Evolutionary conservation across 2,329 filamentous ascomycete species (phyloP).

Genomic region (Alternaria ventricosa): DNA sequence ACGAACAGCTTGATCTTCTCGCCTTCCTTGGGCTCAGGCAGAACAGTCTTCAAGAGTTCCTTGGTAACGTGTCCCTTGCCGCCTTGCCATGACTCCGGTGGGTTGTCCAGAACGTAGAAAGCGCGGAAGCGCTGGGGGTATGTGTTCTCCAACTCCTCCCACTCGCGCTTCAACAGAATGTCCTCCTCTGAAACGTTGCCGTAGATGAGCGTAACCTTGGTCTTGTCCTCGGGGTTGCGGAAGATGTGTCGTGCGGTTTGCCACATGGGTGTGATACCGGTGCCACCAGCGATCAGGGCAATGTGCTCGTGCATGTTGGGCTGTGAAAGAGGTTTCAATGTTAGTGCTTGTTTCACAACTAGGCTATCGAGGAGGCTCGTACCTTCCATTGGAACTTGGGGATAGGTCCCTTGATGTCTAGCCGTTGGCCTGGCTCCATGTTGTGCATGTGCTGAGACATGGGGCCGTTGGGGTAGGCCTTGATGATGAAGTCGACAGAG

Average conservation of each 20-base stretch:
- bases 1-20: conserved; percentile 97
- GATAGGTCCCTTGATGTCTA: conserved; percentile 94
- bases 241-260: conserved; percentile 92
- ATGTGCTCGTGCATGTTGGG: conserved; percentile 93
- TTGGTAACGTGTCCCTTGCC: conserved; percentile 84
- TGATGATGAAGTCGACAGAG: conserved; percentile 87
- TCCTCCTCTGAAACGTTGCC: conserved; percentile 90
- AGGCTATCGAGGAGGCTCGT: not conserved
- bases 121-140: conserved; percentile 94
- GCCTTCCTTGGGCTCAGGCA: conserved; percentile 83
- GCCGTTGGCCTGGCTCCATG: conserved; percentile 79
- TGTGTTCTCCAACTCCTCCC: conserved; percentile 87
- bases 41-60: conserved; percentile 91
- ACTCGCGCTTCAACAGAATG: conserved; percentile 87
- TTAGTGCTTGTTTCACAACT: not conserved
- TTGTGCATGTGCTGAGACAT: conserved; percentile 91
- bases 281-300: conserved; percentile 87
- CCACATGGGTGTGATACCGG: conserved; percentile 98
- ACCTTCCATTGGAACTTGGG: conserved; percentile 86
- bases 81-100: conserved; percentile 76
- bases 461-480: conserved; percentile 86
- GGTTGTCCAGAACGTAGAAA: conserved; percentile 92
- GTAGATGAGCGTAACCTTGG: conserved; percentile 94
- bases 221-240: conserved; percentile 95
- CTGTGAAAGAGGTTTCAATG: not conserved